A percentile compares a stretch with the other conserved stretches of the same genome.
Evolutionary conservation across 305 asterid species (phyloP).

Genomic region (Fraxinus greggii): DNA sequence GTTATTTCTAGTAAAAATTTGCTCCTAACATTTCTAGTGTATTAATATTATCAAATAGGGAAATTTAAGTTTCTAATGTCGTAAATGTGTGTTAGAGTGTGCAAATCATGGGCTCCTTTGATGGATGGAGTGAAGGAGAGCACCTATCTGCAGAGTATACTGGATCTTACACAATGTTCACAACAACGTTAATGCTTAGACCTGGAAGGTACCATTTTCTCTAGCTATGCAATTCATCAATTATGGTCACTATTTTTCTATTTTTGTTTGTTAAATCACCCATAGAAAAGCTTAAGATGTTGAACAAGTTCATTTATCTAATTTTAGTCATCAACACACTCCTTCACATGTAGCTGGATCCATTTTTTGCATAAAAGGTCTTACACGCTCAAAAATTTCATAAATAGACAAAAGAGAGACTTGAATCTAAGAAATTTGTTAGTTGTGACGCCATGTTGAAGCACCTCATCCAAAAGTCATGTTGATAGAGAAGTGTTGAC

Average conservation of each 20-base stretch:
- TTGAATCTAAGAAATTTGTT: background rate
- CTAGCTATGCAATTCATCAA: conserved; percentile 1
- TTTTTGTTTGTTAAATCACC: background rate
- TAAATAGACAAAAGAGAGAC: background rate
- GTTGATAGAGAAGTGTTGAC: background rate
- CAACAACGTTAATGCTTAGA: conserved; percentile 69
- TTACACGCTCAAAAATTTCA: background rate
- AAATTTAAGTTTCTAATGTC: conserved; percentile 4
- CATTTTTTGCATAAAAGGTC: background rate
- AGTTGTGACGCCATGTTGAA: background rate
- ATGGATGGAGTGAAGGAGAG: conserved; percentile 89
- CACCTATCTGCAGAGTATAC: conserved; percentile 72
- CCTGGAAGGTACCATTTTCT: conserved; percentile 68
- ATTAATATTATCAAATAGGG: background rate
- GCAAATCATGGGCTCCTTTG: conserved; percentile 92
- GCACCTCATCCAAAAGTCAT: background rate
- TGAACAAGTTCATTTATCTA: conserved; percentile 16
- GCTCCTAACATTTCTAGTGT: background rate
- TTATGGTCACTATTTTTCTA: background rate
- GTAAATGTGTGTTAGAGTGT: conserved; percentile 54
- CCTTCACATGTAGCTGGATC: background rate
- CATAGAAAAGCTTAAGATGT: background rate
- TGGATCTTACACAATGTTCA: conserved; percentile 62
- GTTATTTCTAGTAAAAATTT: background rate
- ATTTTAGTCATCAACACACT: background rate